Conservation (phyloP, 192 early-diverging fungal species). For the Chytriomyces sp. region DNA sequence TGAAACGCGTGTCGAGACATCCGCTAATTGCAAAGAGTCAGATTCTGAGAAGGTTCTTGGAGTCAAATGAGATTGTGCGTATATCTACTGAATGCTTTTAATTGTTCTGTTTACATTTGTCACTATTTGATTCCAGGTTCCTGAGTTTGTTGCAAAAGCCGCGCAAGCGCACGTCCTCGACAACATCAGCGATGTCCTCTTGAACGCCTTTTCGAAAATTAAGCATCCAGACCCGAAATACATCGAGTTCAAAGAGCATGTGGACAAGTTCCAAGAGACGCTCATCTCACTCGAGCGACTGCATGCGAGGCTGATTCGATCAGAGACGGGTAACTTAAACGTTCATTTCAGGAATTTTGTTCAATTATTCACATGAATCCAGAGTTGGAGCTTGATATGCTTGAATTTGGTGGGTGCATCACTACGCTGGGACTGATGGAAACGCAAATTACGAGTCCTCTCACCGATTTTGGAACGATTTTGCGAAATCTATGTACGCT, state of each 20-base stretch:
- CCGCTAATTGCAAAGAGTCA: constrained; percentile 76
- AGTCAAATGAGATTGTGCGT: constrained; percentile 67
- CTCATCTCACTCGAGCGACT: constrained; percentile 84
- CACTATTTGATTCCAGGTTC: constrained; percentile 20
- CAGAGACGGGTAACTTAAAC: constrained; percentile 62
- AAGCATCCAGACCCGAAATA: constrained; percentile 88
- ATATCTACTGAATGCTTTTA: not conserved
- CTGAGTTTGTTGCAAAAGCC: constrained; percentile 31
- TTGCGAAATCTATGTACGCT: constrained; percentile 70
- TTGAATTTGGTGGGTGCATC: constrained; percentile 77
- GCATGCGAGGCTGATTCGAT: constrained; percentile 66
- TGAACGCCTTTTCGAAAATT: constrained; percentile 91
- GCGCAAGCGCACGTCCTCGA: constrained; percentile 71
- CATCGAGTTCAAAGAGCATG: constrained; percentile 76
- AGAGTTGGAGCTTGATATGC: constrained; percentile 81
- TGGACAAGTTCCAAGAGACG: constrained; percentile 88
- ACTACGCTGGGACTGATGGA: constrained; percentile 81
- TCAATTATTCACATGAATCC: not conserved
- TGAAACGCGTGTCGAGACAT: constrained; percentile 81
- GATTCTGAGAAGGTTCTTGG: constrained; percentile 79
- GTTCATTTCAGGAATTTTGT: not conserved
- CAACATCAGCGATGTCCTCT: constrained; percentile 78
- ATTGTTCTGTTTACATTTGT: not conserved
- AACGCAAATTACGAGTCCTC: constrained; percentile 77
- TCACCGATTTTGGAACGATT: constrained; percentile 78